These are phyloP conservation scores for Magnaporthales sp. DNA, from an alignment of 2,329 filamentous ascomycete genomes.

Conservation along the genomic window DNA sequence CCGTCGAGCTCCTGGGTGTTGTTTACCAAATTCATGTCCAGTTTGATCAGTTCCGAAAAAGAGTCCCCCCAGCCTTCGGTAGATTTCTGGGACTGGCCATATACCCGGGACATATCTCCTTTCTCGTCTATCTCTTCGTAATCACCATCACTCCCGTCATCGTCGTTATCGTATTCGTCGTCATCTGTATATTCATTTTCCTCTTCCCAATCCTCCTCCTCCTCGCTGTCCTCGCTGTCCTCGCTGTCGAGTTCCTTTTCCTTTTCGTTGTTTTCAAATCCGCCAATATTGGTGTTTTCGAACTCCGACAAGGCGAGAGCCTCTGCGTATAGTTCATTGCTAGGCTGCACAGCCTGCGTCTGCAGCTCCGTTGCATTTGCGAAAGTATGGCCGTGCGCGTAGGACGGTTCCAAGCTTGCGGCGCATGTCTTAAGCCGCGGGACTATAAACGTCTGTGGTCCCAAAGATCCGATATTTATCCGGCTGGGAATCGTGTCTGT, in stretches of 20 bases:
- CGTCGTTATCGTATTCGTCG: too few relatives aligned
- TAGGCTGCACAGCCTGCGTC: neutral
- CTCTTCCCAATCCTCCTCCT: neutral
- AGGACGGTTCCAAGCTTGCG: neutral
- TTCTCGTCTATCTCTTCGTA: neutral
- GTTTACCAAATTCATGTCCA: neutral
- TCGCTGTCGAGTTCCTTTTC: too few relatives aligned
- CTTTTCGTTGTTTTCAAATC: neutral
- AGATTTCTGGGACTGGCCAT: neutral
- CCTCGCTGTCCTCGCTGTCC: too few relatives aligned
- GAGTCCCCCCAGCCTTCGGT: neutral
- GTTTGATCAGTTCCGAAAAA: too few relatives aligned
- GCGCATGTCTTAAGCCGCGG: neutral
- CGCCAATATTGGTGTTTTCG: neutral
- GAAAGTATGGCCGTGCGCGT: neutral
- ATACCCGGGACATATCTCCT: neutral
- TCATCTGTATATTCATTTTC: too few relatives aligned
- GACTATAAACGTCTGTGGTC: neutral
- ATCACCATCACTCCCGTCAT: neutral
- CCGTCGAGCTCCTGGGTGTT: neutral
- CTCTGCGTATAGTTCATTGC: neutral
- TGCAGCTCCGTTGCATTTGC: neutral
- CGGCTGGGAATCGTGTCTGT: neutral
- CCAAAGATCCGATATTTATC: neutral
- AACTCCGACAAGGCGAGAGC: neutral